These are phyloP conservation scores for Lenwebbia sp. DNA, from an alignment of 345 rosid genomes.

Conservation along the genomic window DNA sequence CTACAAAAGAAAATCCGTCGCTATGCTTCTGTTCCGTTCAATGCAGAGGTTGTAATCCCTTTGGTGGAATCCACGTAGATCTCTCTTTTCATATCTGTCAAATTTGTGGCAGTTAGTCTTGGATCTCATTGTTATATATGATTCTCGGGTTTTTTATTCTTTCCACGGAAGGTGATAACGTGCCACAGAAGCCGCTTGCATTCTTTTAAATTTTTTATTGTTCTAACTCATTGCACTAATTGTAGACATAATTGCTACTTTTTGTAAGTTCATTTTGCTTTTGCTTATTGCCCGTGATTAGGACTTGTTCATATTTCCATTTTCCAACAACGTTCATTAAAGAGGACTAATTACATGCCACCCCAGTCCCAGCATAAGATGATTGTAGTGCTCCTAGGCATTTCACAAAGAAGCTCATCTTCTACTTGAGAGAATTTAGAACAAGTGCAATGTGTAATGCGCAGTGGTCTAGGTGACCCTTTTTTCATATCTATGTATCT, in stretches of 20 bases:
- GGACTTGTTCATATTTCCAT: background rate
- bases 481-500: background rate
- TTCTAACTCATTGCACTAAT: background rate
- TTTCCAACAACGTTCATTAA: background rate
- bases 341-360: background rate
- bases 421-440: background rate
- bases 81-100: background rate
- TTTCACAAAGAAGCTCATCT: background rate
- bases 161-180: background rate
- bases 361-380: background rate
- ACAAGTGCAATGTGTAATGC: background rate
- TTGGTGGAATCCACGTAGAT: background rate
- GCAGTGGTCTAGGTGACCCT: background rate
- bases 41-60: slow-evolving; percentile 46
- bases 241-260: background rate
- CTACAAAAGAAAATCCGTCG: slow-evolving; percentile 67
- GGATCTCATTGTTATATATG: background rate
- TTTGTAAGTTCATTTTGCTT: background rate
- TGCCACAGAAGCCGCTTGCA: background rate
- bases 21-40: slow-evolving; percentile 67
- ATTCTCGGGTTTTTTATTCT: background rate
- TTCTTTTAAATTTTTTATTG: background rate
- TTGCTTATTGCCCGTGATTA: background rate
- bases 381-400: background rate
- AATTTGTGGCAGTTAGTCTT: background rate